phyloP scores from a whole-genome alignment of 2,329 filamentous ascomycete species.

The Pestalotiopsis sp. region DNA sequence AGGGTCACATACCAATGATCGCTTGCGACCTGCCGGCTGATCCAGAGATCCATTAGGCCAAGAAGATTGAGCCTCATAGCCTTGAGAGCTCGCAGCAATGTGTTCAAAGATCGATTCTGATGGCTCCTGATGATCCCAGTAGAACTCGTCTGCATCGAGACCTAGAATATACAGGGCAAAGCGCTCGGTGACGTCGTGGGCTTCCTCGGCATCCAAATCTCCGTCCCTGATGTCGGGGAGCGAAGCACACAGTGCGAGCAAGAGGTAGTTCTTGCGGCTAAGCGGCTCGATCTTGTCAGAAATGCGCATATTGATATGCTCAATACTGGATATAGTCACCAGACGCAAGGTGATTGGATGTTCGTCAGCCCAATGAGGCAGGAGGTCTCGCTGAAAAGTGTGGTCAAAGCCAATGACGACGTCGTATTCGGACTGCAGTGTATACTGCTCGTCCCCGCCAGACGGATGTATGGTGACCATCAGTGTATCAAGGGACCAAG shows the following conservation, averaged over 20 bases:
- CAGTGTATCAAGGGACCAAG: background rate
- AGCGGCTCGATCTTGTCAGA: conserved; percentile 39
- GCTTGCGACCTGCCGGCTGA: conserved; percentile 42
- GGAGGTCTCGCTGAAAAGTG: conserved; percentile 41
- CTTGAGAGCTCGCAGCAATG: conserved; percentile 42
- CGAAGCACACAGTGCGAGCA: conserved; percentile 34
- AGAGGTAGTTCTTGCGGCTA: conserved; percentile 50
- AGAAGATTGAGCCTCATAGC: conserved; percentile 31
- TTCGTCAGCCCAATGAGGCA: conserved; percentile 26
- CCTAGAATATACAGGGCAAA: conserved; percentile 50
- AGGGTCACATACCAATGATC: conserved; percentile 45
- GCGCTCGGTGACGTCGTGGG: conserved; percentile 47
- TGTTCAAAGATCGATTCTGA: conserved; percentile 52
- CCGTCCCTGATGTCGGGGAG: conserved; percentile 41
- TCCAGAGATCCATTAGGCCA: conserved; percentile 13
- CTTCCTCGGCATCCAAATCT: conserved; percentile 40
- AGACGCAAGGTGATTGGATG: conserved; percentile 50
- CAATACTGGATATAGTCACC: conserved; percentile 54
- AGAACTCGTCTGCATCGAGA: conserved; percentile 38
- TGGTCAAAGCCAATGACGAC: conserved; percentile 58
- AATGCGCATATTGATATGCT: conserved; percentile 56
- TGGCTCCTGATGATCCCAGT: conserved; percentile 50
- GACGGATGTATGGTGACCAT: conserved; percentile 47
- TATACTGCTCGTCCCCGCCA: conserved; percentile 33
- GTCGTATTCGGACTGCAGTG: conserved; percentile 43